Evolutionary conservation across 2,329 filamentous ascomycete genomes (phyloP), one percentile per base, ranked within the genome.

Genomic region (Aureobasidium sp.): DNA sequence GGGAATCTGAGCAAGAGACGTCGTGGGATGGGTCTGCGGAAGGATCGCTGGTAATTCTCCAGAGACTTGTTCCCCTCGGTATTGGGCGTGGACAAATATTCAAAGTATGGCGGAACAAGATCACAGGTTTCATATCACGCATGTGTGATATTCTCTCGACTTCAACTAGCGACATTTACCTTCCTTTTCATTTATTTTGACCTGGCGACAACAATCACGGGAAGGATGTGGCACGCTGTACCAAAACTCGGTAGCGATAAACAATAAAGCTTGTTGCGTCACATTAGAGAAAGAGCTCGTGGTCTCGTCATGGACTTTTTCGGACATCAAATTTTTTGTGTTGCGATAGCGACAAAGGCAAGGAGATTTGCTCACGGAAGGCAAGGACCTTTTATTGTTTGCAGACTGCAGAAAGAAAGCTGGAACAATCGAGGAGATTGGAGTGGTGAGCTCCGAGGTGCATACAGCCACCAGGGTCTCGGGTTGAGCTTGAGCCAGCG

Each of bases 351-450:
- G 32, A 48, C 7, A 17, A 6, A 29, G 25, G 45, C 17, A 39
- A 49, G 34, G 45, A 17, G 24, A 25, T 8, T 12, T 16, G 7
- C 3, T 40, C 14, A 12, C 27, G 32, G 22, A 21, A 30, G 27
- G 44, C 44, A 37, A 48, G 30, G 21, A 37, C 34, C 11, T 25
- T 14, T 48, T 25, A 35, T 48, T 27, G 30, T 35, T 24, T 12
- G 30, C 22, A 8, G n/a, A 11, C 22, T 48, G 44, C 32, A 35
- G 44, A 11, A 37, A 14, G 25, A 37, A 19, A 37, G n/a, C 8
- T 48, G 30, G 30, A 48, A 48, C 30, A 48, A 14, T 30, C 44
- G 37, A 39, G 45, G 45, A 49, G 34, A 49, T 49, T 49, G 11
- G 19, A 49, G 45, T 39, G 44, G 22, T 27, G 19, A 22, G 42